Percentiles rank a stretch among this genome's conserved stretches.
Evolutionary conservation across 2,329 filamentous ascomycete genomes (phyloP).

Genomic region (Ophiosphaerella herpotricha): DNA sequence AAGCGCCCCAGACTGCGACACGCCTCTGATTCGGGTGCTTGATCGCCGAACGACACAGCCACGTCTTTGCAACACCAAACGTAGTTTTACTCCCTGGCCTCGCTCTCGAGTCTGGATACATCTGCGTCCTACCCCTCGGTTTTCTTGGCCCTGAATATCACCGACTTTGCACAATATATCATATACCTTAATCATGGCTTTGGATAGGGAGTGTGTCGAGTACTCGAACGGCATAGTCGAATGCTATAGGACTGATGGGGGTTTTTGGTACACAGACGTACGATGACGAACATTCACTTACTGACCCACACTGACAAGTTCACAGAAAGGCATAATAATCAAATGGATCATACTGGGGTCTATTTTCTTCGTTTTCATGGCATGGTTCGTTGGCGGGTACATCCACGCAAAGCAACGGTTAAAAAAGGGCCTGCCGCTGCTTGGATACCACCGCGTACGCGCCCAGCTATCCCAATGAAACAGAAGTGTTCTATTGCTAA

Average conservation of each 20-base stretch:
- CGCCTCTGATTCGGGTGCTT: constrained; percentile 13
- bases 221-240: constrained; percentile 30
- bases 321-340: constrained; percentile 65
- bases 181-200: constrained; percentile 23
- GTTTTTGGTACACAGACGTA: constrained; percentile 43
- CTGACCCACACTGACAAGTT: neutral
- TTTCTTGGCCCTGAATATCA: no score
- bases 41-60: constrained; percentile 14
- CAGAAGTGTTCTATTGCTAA: neutral
- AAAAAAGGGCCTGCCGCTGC: constrained; percentile 65
- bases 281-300: constrained; percentile 1
- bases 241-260: constrained; percentile 30
- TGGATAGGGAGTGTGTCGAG: constrained; percentile 34
- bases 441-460: constrained; percentile 68
- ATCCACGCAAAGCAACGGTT: constrained; percentile 71
- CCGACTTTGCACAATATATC: neutral
- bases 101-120: neutral
- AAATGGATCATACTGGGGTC: constrained; percentile 73
- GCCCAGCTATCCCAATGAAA: neutral
- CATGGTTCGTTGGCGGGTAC: constrained; percentile 70
- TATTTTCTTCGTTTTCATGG: constrained; percentile 62
- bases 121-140: no score
- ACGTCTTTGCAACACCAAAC: neutral
- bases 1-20: constrained; percentile 20
- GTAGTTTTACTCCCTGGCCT: neutral